Evolutionary conservation across 2,329 filamentous ascomycete genomes (phyloP).

Genomic region (Aspergillus latus): DNA sequence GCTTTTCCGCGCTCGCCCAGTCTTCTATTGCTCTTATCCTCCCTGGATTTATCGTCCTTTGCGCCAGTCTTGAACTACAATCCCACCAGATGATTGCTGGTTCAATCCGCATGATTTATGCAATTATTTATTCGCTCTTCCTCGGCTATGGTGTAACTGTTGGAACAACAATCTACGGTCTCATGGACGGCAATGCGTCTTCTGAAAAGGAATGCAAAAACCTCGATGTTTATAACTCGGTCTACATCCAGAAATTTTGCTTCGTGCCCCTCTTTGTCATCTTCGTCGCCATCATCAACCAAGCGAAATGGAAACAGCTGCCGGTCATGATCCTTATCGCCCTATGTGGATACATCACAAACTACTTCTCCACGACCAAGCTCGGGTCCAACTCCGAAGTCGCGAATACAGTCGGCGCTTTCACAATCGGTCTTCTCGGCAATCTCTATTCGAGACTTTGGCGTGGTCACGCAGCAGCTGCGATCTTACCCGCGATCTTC

Average conservation of each 20-base stretch:
- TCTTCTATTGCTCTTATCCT: conserved; percentile 72
- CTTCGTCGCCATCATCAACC: conserved; percentile 76
- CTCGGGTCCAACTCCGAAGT: conserved; percentile 73
- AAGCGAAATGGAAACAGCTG: conserved; percentile 77
- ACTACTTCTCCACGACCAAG: conserved; percentile 67
- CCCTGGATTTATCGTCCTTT: conserved; percentile 66
- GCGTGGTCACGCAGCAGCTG: conserved; percentile 79
- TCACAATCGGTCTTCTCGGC: conserved; percentile 77
- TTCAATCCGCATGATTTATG: conserved; percentile 72
- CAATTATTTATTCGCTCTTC: conserved; percentile 71
- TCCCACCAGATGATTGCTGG: conserved; percentile 69
- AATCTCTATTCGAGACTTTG: conserved; percentile 73
- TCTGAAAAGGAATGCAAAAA: conserved; percentile 50
- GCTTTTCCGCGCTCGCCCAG: conserved; percentile 71
- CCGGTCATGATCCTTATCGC: conserved; percentile 77
- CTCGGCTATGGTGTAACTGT: conserved; percentile 73
- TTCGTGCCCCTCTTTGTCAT: conserved; percentile 76
- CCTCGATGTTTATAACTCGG: conserved; percentile 47
- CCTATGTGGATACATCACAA: conserved; percentile 72
- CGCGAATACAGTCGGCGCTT: conserved; percentile 73
- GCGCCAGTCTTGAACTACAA: conserved; percentile 65
- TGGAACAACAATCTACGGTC: conserved; percentile 63
- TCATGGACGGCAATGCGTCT: conserved; percentile 59
- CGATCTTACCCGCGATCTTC: conserved; percentile 87
- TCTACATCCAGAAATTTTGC: conserved; percentile 60